These are phyloP conservation scores for Pestalotiopsis sp. DNA, from an alignment of 2,329 filamentous ascomycete genomes.

Conservation along the genomic window DNA sequence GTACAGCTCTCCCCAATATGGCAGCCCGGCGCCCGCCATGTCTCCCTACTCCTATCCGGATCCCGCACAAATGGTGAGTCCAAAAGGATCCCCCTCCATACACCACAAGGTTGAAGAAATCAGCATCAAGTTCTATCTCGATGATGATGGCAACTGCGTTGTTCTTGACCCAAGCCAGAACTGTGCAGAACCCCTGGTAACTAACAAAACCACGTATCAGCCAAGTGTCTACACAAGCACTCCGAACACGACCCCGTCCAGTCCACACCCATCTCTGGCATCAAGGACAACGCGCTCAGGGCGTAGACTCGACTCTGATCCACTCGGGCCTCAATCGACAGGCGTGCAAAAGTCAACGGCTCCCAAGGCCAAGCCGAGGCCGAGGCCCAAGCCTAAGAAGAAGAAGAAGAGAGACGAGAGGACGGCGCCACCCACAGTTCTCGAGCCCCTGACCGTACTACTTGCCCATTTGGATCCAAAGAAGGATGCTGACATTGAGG, in stretches of 20 bases:
- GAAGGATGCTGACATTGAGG: conserved; percentile 75
- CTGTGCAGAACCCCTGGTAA: background rate
- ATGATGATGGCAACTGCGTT: background rate
- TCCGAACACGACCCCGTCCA: conserved; percentile 54
- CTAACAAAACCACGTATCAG: background rate
- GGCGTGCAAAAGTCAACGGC: conserved; percentile 37
- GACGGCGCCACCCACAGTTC: conserved; percentile 52
- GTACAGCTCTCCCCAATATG: conserved; percentile 5
- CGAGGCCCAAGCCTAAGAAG: conserved; percentile 28
- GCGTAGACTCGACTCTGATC: conserved; percentile 29
- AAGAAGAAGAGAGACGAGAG: conserved; percentile 46
- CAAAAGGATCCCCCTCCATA: background rate
- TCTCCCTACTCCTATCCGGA: conserved; percentile 5
- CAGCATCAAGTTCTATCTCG: background rate
- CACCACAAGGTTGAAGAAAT: background rate
- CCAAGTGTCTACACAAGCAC: conserved; percentile 41
- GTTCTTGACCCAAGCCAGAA: background rate
- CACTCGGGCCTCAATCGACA: conserved; percentile 30
- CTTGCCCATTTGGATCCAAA: conserved; percentile 65
- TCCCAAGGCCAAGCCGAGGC: conserved; percentile 42
- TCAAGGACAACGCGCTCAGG: conserved; percentile 38
- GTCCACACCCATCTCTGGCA: conserved; percentile 36
- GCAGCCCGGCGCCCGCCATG: conserved; percentile 5
- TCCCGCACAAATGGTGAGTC: conserved; percentile 7
- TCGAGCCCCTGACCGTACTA: conserved; percentile 70